These are phyloP conservation scores for Alternaria atra DNA, from an alignment of 2,329 filamentous ascomycete genomes.

Conservation along the genomic window DNA sequence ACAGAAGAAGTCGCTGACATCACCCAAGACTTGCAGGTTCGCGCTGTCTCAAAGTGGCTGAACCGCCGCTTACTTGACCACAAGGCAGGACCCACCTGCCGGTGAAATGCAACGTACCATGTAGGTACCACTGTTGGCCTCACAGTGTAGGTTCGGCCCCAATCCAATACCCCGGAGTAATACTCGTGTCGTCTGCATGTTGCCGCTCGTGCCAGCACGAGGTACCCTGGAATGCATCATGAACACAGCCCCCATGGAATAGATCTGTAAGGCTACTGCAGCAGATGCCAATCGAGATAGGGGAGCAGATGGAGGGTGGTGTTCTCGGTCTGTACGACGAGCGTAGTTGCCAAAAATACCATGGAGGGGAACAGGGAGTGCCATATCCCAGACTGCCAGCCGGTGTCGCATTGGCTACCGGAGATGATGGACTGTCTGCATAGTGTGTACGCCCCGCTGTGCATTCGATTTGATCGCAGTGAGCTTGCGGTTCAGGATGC, in stretches of 20 bases:
- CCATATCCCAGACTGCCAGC: conserved; percentile 1
- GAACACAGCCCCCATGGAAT: conserved; percentile 7
- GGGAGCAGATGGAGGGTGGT: background rate
- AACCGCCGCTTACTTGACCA: conserved; percentile 7
- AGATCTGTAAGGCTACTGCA: conserved; percentile 10
- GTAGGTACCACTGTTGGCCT: conserved; percentile 6
- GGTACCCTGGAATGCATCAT: conserved; percentile 5
- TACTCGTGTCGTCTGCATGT: conserved; percentile 10
- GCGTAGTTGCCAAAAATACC: conserved; percentile 5
- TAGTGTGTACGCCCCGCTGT: conserved; percentile 21
- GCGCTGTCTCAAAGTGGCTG: conserved; percentile 11
- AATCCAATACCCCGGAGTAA: conserved; percentile 5
- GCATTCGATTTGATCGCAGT: conserved; percentile 16
- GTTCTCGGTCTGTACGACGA: conserved; percentile 3
- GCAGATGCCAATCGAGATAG: conserved; percentile 13
- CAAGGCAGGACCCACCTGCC: conserved; percentile 4
- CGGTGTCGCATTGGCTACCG: background rate
- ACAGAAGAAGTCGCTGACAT: conserved; percentile 5
- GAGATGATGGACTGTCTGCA: conserved; percentile 22
- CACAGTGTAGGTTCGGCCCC: conserved; percentile 1
- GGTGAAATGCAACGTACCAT: conserved; percentile 6
- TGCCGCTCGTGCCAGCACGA: conserved; percentile 14
- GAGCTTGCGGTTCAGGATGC: background rate
- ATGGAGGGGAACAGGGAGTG: conserved; percentile 3
- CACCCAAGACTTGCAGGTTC: conserved; percentile 7